Evolutionary conservation across 2,329 filamentous ascomycete species (phyloP).

Genomic region (Fusarium sp.): DNA sequence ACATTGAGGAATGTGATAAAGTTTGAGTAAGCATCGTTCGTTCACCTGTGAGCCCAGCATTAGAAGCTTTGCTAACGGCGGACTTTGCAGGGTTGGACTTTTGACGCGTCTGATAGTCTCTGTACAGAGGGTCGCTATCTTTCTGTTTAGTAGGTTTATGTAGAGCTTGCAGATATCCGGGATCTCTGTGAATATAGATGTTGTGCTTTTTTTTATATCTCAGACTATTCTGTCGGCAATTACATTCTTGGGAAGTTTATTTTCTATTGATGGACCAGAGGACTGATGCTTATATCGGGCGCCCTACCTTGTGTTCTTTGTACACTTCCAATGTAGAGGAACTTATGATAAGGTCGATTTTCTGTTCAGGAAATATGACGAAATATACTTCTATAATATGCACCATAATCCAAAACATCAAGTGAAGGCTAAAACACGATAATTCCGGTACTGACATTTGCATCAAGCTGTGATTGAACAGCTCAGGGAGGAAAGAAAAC

Average conservation of each 20-base stretch:
- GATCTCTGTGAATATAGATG: rapidly evolving
- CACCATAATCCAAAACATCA: too few species aligned
- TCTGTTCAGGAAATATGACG: rapidly evolving
- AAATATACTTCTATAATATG: background rate
- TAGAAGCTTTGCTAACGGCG: background rate
- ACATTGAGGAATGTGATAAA: background rate
- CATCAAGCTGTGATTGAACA: rapidly evolving
- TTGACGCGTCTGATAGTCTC: background rate
- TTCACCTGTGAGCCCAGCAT: background rate
- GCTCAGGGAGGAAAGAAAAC: rapidly evolving
- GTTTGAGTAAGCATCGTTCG: constrained; percentile 1
- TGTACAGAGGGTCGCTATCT: background rate
- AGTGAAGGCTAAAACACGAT: background rate
- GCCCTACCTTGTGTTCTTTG: background rate
- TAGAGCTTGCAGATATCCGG: background rate
- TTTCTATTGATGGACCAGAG: rapidly evolving
- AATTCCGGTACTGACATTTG: rapidly evolving
- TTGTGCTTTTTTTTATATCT: rapidly evolving
- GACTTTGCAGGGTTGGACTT: background rate
- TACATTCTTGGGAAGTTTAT: background rate
- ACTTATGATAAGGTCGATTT: background rate
- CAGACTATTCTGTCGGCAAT: background rate
- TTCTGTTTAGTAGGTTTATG: background rate
- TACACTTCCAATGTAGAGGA: background rate
- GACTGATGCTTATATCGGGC: background rate